phyloP scores from a whole-genome alignment of 169 alveolate species.

The Eimeria necatrix region DNA sequence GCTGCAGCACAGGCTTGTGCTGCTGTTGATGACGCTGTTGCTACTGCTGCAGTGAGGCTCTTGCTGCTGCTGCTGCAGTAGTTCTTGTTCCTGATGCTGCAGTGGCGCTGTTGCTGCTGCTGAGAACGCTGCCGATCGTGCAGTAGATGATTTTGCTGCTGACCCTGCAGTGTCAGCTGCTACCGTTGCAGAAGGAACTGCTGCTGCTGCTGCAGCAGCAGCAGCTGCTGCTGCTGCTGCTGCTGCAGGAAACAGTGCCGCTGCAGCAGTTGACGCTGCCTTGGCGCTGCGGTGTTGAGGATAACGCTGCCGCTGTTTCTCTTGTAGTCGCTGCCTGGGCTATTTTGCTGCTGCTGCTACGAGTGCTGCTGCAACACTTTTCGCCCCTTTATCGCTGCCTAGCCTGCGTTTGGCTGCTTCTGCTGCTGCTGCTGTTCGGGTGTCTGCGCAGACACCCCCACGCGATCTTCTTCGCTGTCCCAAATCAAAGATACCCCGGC shows the following conservation, averaged over 20 bases:
- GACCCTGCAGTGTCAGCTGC: not conserved
- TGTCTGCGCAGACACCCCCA: slow-evolving; percentile 6
- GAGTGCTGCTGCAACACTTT: slow-evolving; percentile 50
- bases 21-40: not conserved
- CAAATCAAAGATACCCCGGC: slow-evolving; percentile 95
- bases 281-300: slow-evolving; percentile 33
- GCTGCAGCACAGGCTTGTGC: not conserved
- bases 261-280: slow-evolving; percentile 19
- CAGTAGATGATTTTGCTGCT: no score
- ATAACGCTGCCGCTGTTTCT: not conserved
- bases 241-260: slow-evolving; percentile 11
- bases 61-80: no score
- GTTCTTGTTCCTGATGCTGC: no score
- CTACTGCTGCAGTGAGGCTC: not conserved
- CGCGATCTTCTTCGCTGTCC: slow-evolving; percentile 81
- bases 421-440: slow-evolving; percentile 18
- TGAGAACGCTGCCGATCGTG: not conserved
- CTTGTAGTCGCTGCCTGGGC: slow-evolving; percentile 29
- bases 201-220: not conserved
- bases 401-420: slow-evolving; percentile 29
- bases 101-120: slow-evolving; percentile 42
- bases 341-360: slow-evolving; percentile 37
- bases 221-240: not conserved
- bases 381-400: slow-evolving; percentile 62
- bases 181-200: not conserved